Conservation (phyloP, 2,329 filamentous ascomycete genomes). For the Aspergillaceae sp. region DNA sequence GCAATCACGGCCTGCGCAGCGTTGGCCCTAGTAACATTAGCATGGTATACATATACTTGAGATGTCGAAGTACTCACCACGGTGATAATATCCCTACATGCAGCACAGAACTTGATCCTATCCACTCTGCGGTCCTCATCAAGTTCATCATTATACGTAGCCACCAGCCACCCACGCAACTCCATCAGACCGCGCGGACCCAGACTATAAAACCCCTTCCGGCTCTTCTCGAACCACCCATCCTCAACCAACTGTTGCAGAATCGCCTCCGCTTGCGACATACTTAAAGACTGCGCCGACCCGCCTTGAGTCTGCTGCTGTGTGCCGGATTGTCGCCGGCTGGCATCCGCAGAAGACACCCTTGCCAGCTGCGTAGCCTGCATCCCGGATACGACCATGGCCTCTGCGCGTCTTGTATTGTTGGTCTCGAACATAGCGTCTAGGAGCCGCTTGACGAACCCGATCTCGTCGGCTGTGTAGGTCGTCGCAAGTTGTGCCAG, state of each 20-base stretch:
- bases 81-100: conserved; percentile 84
- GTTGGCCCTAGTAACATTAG: conserved; percentile 50
- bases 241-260: conserved; percentile 63
- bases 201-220: conserved; percentile 63
- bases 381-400: conserved; percentile 71
- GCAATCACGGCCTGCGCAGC: conserved; percentile 63
- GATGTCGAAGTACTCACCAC: conserved; percentile 36
- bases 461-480: conserved; percentile 72
- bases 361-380: conserved; percentile 65
- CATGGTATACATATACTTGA: neutral
- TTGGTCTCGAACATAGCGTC: conserved; percentile 87
- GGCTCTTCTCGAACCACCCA: conserved; percentile 75
- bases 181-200: conserved; percentile 75
- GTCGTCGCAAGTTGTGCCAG: conserved; percentile 80
- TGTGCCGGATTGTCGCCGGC: conserved; percentile 41
- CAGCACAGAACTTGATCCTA: conserved; percentile 77
- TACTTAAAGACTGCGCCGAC: conserved; percentile 52
- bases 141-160: conserved; percentile 74
- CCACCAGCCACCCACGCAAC: conserved; percentile 72
- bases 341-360: conserved; percentile 26
- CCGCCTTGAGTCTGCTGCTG: conserved; percentile 28
- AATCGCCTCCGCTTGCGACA: conserved; percentile 66
- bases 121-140: conserved; percentile 49
- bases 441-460: conserved; percentile 77
- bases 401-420: conserved; percentile 71